phyloP scores from a whole-genome alignment of 371 early-diverging fungal species.

The Synchytrium microbalum region DNA sequence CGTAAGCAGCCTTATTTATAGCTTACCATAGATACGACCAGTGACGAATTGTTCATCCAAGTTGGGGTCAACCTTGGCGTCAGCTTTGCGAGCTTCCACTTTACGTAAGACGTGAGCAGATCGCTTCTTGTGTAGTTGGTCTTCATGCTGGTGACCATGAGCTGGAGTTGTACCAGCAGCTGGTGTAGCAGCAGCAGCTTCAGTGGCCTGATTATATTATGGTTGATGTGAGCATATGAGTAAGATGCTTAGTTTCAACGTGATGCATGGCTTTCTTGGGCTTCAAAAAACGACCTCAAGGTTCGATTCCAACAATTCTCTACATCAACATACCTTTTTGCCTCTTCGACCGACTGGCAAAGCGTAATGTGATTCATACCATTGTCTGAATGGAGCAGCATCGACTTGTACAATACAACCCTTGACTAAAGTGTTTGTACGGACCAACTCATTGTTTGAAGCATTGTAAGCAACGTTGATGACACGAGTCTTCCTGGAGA shows the following conservation, averaged over 20 bases:
- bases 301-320: too few species aligned
- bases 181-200: conserved; percentile 19
- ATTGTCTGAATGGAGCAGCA: conserved; percentile 98
- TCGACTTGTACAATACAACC: conserved; percentile 94
- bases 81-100: conserved; percentile 72
- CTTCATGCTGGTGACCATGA: conserved; percentile 27
- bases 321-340: conserved; percentile 42
- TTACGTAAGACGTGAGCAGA: conserved; percentile 89
- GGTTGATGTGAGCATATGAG: too few species aligned
- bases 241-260: too few species aligned
- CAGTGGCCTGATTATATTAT: conserved; percentile 21
- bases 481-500: conserved; percentile 94
- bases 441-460: conserved; percentile 99
- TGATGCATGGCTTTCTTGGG: too few species aligned
- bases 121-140: conserved; percentile 61
- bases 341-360: conserved; percentile 81
- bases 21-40: conserved; percentile 85
- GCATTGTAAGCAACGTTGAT: conserved; percentile 98
- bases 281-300: too few species aligned
- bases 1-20: neutral
- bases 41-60: conserved; percentile 93
- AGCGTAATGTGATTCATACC: conserved; percentile 96
- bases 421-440: conserved; percentile 99
- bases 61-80: conserved; percentile 76
- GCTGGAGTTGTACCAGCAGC: neutral